A percentile compares a stretch with the other conserved stretches of the same genome.
Evolutionary conservation across 2,329 filamentous ascomycete species (phyloP).

Genomic region (Aspergillus sp.): DNA sequence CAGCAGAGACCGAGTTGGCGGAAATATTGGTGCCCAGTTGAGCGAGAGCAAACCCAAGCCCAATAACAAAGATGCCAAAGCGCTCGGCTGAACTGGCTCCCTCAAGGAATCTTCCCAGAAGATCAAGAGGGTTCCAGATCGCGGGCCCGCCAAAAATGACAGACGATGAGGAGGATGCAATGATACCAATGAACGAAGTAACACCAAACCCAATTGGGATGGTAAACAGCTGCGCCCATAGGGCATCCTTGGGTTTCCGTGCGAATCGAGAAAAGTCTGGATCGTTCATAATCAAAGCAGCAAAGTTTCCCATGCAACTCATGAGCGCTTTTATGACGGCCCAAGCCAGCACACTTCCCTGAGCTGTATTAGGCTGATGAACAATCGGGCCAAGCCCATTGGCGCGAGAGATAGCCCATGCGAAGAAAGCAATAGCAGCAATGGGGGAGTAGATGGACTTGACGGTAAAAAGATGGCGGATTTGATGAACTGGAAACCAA

Average conservation of each 20-base stretch:
- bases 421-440: conserved; percentile 82
- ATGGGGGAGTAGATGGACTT: conserved; percentile 82
- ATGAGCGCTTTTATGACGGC: conserved; percentile 82
- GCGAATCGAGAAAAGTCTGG: conserved; percentile 87
- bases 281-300: conserved; percentile 76
- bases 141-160: conserved; percentile 63
- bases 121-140: conserved; percentile 71
- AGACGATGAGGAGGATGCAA: conserved; percentile 66
- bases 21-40: conserved; percentile 86
- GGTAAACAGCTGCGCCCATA: conserved; percentile 77
- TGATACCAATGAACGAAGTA: conserved; percentile 82
- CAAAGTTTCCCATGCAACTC: conserved; percentile 87
- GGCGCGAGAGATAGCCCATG: conserved; percentile 80
- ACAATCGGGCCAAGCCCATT: conserved; percentile 83
- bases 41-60: conserved; percentile 70
- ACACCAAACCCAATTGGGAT: conserved; percentile 72
- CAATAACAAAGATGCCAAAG: conserved; percentile 74
- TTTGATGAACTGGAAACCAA: conserved; percentile 85
- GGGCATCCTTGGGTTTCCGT: conserved; percentile 68
- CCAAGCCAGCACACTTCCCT: conserved; percentile 75
- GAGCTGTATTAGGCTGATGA: conserved; percentile 60
- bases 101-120: conserved; percentile 67
- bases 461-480: conserved; percentile 86
- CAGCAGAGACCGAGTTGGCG: conserved; percentile 80
- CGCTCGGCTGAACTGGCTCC: conserved; percentile 68